Evolutionary conservation across 2,329 filamentous ascomycete species (phyloP).

Genomic region (Elsinoe necatrix): DNA sequence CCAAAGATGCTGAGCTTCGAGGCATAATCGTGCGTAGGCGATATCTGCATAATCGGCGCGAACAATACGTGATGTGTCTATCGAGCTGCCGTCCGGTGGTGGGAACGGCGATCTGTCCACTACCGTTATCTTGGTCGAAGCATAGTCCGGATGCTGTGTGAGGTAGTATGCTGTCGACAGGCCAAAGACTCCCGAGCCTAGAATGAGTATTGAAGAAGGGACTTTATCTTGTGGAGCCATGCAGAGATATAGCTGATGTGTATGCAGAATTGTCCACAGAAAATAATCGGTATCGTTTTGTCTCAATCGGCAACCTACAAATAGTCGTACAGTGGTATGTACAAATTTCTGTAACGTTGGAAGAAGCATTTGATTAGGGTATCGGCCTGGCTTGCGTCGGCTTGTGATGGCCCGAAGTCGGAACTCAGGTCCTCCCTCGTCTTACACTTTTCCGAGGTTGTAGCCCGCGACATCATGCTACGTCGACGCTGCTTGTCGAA

Average conservation of each 20-base stretch:
- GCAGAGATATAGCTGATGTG: neutral
- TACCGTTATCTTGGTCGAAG: slow-evolving; percentile 46
- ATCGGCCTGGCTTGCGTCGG: slow-evolving; percentile 6
- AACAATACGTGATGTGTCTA: slow-evolving; percentile 55
- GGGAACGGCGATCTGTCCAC: slow-evolving; percentile 51
- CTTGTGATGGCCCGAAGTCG: slow-evolving; percentile 1
- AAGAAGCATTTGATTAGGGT: neutral
- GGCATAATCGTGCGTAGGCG: slow-evolving; percentile 66
- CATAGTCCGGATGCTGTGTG: slow-evolving; percentile 48
- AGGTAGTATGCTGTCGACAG: slow-evolving; percentile 63
- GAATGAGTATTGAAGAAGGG: slow-evolving; percentile 40
- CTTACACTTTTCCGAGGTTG: neutral
- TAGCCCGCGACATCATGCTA: neutral
- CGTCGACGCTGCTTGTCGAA: neutral
- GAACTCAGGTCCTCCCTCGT: neutral
- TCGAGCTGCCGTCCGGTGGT: slow-evolving; percentile 42
- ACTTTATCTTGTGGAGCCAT: slow-evolving; percentile 2
- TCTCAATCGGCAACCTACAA: neutral
- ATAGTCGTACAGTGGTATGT: neutral
- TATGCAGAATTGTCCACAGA: neutral
- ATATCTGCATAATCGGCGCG: slow-evolving; percentile 73
- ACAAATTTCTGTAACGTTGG: neutral
- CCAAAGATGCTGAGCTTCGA: slow-evolving; percentile 62
- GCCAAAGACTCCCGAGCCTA: slow-evolving; percentile 48
- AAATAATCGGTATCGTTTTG: neutral